Evolutionary conservation across 148 eudicot species (phyloP), one percentile per base, ranked within the genome.

Genomic region (Mesembryanthemum crystallinum): DNA sequence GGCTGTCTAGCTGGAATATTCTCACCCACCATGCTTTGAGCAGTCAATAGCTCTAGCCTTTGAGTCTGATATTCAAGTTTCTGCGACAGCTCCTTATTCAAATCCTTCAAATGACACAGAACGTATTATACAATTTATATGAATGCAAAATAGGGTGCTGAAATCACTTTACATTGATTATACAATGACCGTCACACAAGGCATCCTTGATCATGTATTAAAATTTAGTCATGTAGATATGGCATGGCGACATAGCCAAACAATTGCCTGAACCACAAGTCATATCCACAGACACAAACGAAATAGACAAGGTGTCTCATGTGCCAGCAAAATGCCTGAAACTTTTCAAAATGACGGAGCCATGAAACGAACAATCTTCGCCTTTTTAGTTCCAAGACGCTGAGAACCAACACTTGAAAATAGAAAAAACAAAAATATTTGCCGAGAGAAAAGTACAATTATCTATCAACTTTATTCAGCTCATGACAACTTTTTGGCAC

Each of bases 31-130:
- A 92, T 92, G 80, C 86, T 91, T 82, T 91, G 98, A 70, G 99
- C 83, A 60, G 92, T 88, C 85, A 96, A 88, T 71, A 96, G 87
- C 84, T 96, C 98, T 57, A 96, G 83, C 75, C 95, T 86, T 84
- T 96, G 99, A 63, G 99, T 96, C 84, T 96, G 99, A 89, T 69
- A 81, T 88, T 91, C 99, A 71, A 96, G 98, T 77, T 89, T 96
- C 64, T 82, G 86, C 39, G 92, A 88, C 62, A 96, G 73, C 64
- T 96, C 99, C 83, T 84, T 88, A 89, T 92, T 92, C 83, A 87
- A 62, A 62, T 89, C 97, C 99, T 95, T 75, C 77, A 89, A 17
- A 55, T 23, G 18, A 55, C 47, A 65, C 39, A 47, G 60, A 77
- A 32, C 27, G 55, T 39, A 69, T 51, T 55, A 75, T n/a, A 35